Evolutionary conservation across 2,329 filamentous ascomycete species (phyloP), one percentile per base, ranked within the genome.

Genomic region (Diplodia mutila): DNA sequence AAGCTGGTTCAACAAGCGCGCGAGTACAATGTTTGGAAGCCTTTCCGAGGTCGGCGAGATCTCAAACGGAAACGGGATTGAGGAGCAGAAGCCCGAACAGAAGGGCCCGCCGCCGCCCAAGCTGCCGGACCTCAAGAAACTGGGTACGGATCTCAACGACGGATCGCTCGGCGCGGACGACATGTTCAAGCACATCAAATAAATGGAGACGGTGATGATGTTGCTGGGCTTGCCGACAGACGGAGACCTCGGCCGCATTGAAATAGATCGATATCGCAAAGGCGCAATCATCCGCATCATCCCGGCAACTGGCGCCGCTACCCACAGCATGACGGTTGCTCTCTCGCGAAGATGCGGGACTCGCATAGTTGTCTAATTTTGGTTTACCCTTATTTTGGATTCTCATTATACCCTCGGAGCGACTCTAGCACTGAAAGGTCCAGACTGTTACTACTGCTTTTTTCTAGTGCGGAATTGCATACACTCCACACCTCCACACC

Each of bases 1-100:
- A 49, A 76, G 77, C 69, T 80, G 78, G 78, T 80, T 80, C 67
- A 74, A 76, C 69, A 79, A 74, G 72, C 75, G 78, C 69, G 78
- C 78, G 73, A 78, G 76, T 67, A 71, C 73, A 37, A 76, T 79
- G 65, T 70, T 76, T 54, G 77, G 75, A 6, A 65, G 73, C 18
- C 72, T 79, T 42, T 73, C 74, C 37, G 79, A 80, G 64, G 76
- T 73, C 14, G 46, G 49, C 42, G 54, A 64, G 34, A 57, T 66
- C 61, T 14, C 29, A 12, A 59, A 52, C 37, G 68, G 51, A 27
- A 66, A 37, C 54, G 48, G 46, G 4, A 46, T 54, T n/a, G 51
- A 68, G n/a, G 67, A 71, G 3, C 70, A 71, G 69, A 74, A 74
- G 42, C 66, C 72, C 3, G 70, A 71, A 70, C 74, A 74, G 68